Base-by-base conservation (phyloP, 176 grass and related monocot genomes). In the Neostapfia colusana region DNA sequence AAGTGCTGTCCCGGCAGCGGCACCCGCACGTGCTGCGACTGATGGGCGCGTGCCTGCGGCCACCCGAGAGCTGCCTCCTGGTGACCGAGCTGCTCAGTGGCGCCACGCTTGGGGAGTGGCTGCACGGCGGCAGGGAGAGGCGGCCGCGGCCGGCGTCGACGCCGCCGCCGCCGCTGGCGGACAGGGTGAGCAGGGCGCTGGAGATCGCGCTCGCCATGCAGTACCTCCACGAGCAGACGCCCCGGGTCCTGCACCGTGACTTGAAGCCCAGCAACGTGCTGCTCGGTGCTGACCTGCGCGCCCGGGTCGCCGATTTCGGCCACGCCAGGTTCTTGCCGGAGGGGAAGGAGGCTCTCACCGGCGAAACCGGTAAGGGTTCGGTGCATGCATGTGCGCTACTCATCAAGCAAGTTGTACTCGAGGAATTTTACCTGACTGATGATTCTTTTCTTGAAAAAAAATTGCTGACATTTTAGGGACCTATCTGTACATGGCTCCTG, bases 251-350 rank as follows among this genome's bases (percentile, higher is more conserved):
- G 77, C 87, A 93, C 87, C 81, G 90, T 21, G 87, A 93, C 55
- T 58, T 93, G 16, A 93, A 93, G 57, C 90, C 87, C 24, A 93
- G 87, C 70, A 89, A 93, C 67, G 41, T 93, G 37, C 69, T 93
- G 7, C 79, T 93, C 63, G 84, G 85, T 7, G 26, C 45, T 0
- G 56, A 72, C 0, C 51, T 36, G 36, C 87, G 59, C 24, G 78
- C 44, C 11, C 87, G 84, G 31, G 84, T 93, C 46, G 65, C 81
- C 1, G 90, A 93, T 38, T 93, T 89, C 2, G 81, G 87, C 16
- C 81, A 89, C 25, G 84, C 87, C 65, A 76, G 87, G 78, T 84
- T 89, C 72, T 70, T 93, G 68, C 77, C 62, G 6, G 90, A 79
- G 26, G 81, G 84, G 16, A 72, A 51, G 18, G 35, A 71, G 60